Percentiles rank a stretch among this genome's conserved stretches.
phyloP scores from a whole-genome alignment of 352 stramenopile genomes.

The Phytophthora kernoviae region DNA sequence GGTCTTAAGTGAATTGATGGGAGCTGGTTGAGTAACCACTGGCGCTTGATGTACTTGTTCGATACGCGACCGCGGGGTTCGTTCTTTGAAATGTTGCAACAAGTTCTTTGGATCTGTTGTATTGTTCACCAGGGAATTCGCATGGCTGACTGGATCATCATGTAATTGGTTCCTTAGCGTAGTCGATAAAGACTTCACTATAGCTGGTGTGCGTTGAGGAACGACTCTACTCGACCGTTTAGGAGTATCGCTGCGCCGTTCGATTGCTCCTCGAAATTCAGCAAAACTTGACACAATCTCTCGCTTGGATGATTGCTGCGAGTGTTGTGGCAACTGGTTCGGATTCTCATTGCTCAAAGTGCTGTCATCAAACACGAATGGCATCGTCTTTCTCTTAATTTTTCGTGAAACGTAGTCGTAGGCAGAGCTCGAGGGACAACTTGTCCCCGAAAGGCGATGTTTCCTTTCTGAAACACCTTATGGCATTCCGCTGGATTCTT shows the following conservation, averaged over 20 bases:
- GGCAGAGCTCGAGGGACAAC: conserved; percentile 28
- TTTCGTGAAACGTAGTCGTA: conserved; percentile 31
- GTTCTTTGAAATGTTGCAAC: no score
- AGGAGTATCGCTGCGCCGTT: conserved; percentile 14
- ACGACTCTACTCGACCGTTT: conserved; percentile 19
- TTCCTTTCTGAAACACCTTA: conserved; percentile 51
- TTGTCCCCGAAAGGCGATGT: conserved; percentile 55
- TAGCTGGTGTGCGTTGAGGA: background rate
- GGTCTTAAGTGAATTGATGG: background rate
- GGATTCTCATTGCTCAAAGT: conserved; percentile 1
- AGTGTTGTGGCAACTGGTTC: background rate
- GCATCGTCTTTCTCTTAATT: conserved; percentile 27
- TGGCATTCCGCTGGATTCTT: background rate
- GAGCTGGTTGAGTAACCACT: no score
- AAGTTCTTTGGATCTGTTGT: no score
- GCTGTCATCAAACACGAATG: conserved; percentile 38
- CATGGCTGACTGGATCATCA: background rate
- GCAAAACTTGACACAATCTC: conserved; percentile 38
- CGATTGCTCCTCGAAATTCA: conserved; percentile 34
- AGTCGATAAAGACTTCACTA: background rate
- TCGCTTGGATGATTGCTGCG: conserved; percentile 1
- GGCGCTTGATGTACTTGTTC: no score
- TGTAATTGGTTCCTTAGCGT: background rate
- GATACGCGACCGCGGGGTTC: no score
- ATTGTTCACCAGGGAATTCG: no score